Base-by-base conservation (phyloP, 352 stramenopile species). In the Thraustochytrium sp. region DNA sequence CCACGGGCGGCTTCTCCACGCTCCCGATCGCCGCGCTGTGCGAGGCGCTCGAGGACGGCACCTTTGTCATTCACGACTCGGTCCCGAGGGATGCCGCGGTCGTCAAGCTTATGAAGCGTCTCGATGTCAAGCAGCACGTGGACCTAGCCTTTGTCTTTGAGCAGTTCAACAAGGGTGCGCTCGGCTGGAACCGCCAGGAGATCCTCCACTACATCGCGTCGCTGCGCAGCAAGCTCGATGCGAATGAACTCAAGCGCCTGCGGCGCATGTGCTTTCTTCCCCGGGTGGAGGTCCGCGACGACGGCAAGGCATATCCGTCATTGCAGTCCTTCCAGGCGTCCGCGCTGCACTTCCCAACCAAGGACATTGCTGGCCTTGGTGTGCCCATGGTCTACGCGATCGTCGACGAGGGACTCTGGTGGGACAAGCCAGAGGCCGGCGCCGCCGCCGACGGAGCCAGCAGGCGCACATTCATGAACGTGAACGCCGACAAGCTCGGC, bases 181-280 rank as follows among this genome's bases (percentile, higher is more conserved):
- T 80, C 26, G 68, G 68, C 48, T 80, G 68, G 68, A 80, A 80
- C 68, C 34, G 68, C 18, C 53, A 64, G n/a, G 68, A 80, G 49
- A 80, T 80, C 18, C 29, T 80, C 21, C 48, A 80, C 53, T 80
- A 80, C 68, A 80, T 80, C 38, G 68, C 68, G 26, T 31, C 16
- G 8, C 11, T 80, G 46, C 68, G 53, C 16, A 23, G 29, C 51
- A 80, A 72, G n/a, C 34, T 80, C 5, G 68, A 80, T 2, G 23
- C 8, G 4, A 51, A 23, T 42, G 68, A 80, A 34, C 42, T 80
- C 11, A 46, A 61, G 53, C 48, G 68, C 34, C 40, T 68, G 5
- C 68, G 29, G 3, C 11, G 38, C 31, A 62, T 61, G 42, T 18
- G 13, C 23, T 80, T 80, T 46, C 44, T 80, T 1, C 68, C 68